These are phyloP conservation scores for Neurospora sp. DNA, from an alignment of 495 filamentous ascomycete species.

Conservation along the genomic window DNA sequence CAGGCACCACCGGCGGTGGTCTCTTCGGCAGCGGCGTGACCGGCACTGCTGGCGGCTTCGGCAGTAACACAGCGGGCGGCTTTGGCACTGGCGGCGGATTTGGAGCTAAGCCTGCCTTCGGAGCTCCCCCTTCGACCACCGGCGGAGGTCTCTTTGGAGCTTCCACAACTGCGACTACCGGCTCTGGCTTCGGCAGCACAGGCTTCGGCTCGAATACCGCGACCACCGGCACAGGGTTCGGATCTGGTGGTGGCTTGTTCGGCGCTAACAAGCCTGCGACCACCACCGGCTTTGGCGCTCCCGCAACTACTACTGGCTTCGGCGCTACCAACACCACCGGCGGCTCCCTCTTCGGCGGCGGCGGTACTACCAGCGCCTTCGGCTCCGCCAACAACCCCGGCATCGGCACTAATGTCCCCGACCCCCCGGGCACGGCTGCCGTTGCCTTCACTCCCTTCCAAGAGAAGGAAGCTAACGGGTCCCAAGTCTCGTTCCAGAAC, in stretches of 20 bases:
- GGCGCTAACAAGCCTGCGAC: constrained; percentile 9
- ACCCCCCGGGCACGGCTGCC: constrained; percentile 56
- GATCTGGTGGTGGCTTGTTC: constrained; percentile 15
- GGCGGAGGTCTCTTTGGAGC: constrained; percentile 11
- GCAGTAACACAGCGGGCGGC: constrained; percentile 6
- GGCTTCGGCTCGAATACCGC: constrained; percentile 36
- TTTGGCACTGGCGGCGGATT: constrained; percentile 11
- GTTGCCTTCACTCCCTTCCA: constrained; percentile 57
- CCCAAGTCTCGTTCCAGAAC: constrained; percentile 66
- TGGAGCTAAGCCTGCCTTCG: constrained; percentile 9
- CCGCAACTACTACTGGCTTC: constrained; percentile 26
- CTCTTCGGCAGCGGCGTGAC: constrained; percentile 33
- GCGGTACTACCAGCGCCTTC: constrained; percentile 37
- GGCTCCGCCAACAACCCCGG: constrained; percentile 35
- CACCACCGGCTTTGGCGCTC: constrained; percentile 1
- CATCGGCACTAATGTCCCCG: constrained; percentile 31
- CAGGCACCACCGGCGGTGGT: constrained; percentile 24
- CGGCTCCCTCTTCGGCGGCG: constrained; percentile 37
- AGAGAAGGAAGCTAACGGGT: constrained; percentile 67
- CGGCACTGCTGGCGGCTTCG: constrained; percentile 14
- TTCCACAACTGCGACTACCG: constrained; percentile 23
- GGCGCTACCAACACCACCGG: constrained; percentile 33
- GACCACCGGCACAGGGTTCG: constrained; percentile 35
- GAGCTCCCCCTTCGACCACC: constrained; percentile 4
- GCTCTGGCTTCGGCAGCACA: constrained; percentile 32